Evolutionary conservation across 2,329 filamentous ascomycete species (phyloP).

Genomic region (Beauveria medogensis): DNA sequence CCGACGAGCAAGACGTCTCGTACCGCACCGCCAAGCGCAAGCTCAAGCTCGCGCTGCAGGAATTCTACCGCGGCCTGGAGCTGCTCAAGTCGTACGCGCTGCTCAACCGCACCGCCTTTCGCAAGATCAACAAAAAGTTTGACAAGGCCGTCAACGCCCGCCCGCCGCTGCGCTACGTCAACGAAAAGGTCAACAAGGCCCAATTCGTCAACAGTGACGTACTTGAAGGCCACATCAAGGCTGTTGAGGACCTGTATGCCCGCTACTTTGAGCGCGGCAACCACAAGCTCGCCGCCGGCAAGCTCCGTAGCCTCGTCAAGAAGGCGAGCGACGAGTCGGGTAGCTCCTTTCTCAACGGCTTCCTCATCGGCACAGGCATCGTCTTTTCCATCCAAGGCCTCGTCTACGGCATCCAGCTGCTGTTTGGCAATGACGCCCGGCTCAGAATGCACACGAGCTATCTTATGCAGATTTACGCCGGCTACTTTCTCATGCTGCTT

Average conservation of each 20-base stretch:
- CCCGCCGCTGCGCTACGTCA: conserved; percentile 73
- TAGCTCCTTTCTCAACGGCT: conserved; percentile 52
- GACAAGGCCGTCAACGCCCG: conserved; percentile 81
- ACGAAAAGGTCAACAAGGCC: conserved; percentile 80
- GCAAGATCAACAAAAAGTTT: conserved; percentile 98
- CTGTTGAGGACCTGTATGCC: conserved; percentile 85
- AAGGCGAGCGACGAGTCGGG: conserved; percentile 48
- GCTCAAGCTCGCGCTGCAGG: conserved; percentile 81
- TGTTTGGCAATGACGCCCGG: conserved; percentile 38
- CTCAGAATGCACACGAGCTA: conserved; percentile 52
- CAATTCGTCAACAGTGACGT: conserved; percentile 89
- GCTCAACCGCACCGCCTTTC: conserved; percentile 85
- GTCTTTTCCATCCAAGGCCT: conserved; percentile 61
- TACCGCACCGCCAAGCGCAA: conserved; percentile 87
- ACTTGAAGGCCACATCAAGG: conserved; percentile 69
- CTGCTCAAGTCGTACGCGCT: conserved; percentile 85
- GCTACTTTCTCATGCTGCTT: conserved; percentile 78
- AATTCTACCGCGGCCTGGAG: conserved; percentile 88
- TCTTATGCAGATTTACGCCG: conserved; percentile 82
- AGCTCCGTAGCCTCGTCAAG: conserved; percentile 66
- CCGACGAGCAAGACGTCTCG: conserved; percentile 51
- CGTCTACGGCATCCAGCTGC: conserved; percentile 49
- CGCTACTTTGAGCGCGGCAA: conserved; percentile 92
- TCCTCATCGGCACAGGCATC: conserved; percentile 59
- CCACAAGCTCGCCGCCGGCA: conserved; percentile 81